A percentile compares a stretch with the other conserved stretches of the same genome.
phyloP scores from a whole-genome alignment of 768 basidiomycete genomes.

The Mrakia gelida region DNA sequence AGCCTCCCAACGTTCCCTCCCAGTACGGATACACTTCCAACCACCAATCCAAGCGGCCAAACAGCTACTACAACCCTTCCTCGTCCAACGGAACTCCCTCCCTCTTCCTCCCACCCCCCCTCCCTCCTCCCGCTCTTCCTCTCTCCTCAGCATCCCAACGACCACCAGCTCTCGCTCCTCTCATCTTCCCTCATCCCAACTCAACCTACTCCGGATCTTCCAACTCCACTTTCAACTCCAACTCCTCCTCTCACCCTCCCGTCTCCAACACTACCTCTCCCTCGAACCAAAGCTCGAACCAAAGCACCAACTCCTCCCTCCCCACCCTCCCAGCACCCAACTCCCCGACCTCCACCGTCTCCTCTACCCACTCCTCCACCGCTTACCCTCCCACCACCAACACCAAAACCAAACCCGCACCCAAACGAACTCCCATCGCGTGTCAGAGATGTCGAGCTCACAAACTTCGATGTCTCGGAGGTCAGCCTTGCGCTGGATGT shows the following conservation, averaged over 20 bases:
- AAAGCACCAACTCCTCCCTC: not conserved
- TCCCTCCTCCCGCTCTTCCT: not conserved
- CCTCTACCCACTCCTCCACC: not conserved
- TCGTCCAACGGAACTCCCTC: not conserved
- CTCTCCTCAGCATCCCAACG: not conserved
- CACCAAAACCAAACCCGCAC: not conserved
- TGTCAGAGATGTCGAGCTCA: slow-evolving; percentile 9
- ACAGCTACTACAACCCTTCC: not conserved
- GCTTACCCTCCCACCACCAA: not conserved
- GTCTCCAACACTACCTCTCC: not conserved
- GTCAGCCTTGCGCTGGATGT: not conserved
- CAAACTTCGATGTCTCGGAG: slow-evolving; percentile 6
- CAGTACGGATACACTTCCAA: not conserved
- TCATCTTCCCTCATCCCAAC: not conserved
- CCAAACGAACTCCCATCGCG: slow-evolving; percentile 19
- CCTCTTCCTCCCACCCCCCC: not conserved
- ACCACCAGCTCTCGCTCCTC: not conserved
- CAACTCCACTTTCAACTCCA: not conserved
- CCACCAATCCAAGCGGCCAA: not conserved
- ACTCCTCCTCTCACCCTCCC: not conserved
- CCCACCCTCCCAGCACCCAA: not conserved
- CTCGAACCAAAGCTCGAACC: not conserved
- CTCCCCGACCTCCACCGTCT: not conserved
- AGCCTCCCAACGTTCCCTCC: not conserved
- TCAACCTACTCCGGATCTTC: not conserved